Percentiles rank a stretch among this genome's conserved stretches.
These are phyloP conservation scores for Candida fluviatilis DNA, from an alignment of 805 yeast species.

Conservation along the genomic window DNA sequence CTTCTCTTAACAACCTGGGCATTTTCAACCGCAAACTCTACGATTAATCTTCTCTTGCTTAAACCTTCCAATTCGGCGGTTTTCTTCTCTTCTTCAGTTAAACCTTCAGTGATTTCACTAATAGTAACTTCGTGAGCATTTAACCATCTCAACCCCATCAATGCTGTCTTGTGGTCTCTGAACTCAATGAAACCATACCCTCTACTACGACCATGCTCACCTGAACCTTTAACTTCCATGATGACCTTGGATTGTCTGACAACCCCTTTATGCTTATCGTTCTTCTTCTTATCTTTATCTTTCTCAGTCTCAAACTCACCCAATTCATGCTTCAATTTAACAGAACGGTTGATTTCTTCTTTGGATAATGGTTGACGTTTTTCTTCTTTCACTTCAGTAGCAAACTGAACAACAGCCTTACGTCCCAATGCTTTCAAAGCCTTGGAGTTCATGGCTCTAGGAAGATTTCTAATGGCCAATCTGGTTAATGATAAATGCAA, in stretches of 20 bases:
- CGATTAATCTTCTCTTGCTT: conserved; percentile 74
- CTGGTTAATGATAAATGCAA: conserved; percentile 92
- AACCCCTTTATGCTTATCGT: conserved; percentile 78
- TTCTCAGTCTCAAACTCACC: conserved; percentile 20
- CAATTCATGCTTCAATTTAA: conserved; percentile 53
- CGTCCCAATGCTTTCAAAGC: conserved; percentile 89
- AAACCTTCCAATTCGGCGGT: conserved; percentile 49
- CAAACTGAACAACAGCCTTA: conserved; percentile 91
- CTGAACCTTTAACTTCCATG: conserved; percentile 86
- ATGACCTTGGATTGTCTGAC: conserved; percentile 92
- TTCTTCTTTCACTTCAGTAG: conserved; percentile 75
- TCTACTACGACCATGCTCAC: conserved; percentile 84
- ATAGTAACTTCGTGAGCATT: conserved; percentile 83
- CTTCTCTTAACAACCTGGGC: conserved; percentile 92
- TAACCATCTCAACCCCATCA: conserved; percentile 96
- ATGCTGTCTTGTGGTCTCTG: conserved; percentile 86
- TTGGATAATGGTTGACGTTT: conserved; percentile 80
- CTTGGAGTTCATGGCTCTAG: conserved; percentile 86
- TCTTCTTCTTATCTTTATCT: conserved; percentile 42
- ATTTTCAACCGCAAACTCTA: conserved; percentile 93
- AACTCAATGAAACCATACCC: conserved; percentile 96
- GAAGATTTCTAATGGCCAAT: conserved; percentile 89
- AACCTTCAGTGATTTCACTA: conserved; percentile 68
- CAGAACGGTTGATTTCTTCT: conserved; percentile 83
- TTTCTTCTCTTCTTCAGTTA: conserved; percentile 63